phyloP scores from a whole-genome alignment of 352 stramenopile genomes.

The Phytophthora pini region DNA sequence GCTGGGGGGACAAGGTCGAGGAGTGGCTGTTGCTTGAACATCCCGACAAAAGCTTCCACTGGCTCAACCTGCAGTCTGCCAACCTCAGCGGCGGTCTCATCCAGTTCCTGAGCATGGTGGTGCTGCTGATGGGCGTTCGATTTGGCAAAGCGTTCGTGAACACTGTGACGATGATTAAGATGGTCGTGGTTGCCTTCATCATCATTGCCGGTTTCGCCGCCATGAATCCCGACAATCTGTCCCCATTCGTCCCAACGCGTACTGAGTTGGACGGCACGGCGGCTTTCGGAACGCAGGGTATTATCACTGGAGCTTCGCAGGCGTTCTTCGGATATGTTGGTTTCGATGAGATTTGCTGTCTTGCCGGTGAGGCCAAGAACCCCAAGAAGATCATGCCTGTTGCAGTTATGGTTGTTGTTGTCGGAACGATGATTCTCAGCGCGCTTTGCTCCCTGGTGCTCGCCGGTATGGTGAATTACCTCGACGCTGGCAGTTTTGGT shows the following conservation, averaged over 20 bases:
- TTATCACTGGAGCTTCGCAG: constrained; percentile 85
- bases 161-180: constrained; percentile 76
- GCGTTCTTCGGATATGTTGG: constrained; percentile 95
- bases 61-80: constrained; percentile 58
- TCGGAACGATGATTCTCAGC: constrained; percentile 70
- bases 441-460: constrained; percentile 85
- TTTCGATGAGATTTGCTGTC: constrained; percentile 94
- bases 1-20: constrained; percentile 92
- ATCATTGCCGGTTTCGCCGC: constrained; percentile 84
- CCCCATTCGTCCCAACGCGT: constrained; percentile 76
- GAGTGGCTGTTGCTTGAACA: constrained; percentile 60
- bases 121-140: constrained; percentile 80
- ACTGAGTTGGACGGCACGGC: constrained; percentile 25
- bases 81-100: constrained; percentile 65
- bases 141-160: constrained; percentile 91
- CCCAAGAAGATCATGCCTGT: constrained; percentile 80
- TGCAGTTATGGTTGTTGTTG: constrained; percentile 81
- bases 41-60: constrained; percentile 47
- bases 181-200: constrained; percentile 90
- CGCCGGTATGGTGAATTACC: constrained; percentile 75
- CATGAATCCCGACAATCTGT: constrained; percentile 81
- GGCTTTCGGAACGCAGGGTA: constrained; percentile 59
- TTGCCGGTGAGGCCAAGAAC: constrained; percentile 84
- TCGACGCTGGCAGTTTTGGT: constrained; percentile 53
- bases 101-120: constrained; percentile 61